Conservation (phyloP, 495 filamentous ascomycete genomes). For the Talaromyces ruber region DNA sequence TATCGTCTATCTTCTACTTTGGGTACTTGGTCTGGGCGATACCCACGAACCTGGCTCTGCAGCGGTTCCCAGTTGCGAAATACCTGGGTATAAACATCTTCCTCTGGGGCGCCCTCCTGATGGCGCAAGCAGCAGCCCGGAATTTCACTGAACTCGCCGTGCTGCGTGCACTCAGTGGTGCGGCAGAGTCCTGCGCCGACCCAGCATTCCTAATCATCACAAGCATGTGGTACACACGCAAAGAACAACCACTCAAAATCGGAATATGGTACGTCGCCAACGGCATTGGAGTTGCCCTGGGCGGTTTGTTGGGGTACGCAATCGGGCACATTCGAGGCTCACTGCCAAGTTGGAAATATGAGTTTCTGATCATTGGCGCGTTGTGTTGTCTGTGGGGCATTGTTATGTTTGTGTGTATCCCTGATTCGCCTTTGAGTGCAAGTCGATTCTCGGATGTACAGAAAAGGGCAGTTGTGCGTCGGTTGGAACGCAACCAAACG, state of each 20-base stretch:
- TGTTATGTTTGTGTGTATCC: conserved; percentile 47
- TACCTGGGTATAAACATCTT: conserved; percentile 42
- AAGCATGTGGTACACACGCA: conserved; percentile 43
- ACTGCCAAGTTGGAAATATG: conserved; percentile 43
- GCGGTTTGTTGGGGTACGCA: conserved; percentile 47
- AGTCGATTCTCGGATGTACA: conserved; percentile 40
- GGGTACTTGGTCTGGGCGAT: conserved; percentile 30
- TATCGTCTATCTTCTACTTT: conserved; percentile 33
- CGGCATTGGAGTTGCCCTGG: conserved; percentile 43
- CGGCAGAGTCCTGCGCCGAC: conserved; percentile 51
- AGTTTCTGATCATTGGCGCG: conserved; percentile 53
- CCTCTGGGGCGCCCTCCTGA: conserved; percentile 48
- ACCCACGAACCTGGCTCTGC: conserved; percentile 34
- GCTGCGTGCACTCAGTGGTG: conserved; percentile 48
- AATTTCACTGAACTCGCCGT: conserved; percentile 29
- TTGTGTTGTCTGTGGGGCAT: conserved; percentile 43
- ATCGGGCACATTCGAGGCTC: conserved; percentile 33
- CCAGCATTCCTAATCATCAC: conserved; percentile 40
- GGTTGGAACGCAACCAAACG: conserved; percentile 46
- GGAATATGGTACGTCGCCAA: conserved; percentile 48
- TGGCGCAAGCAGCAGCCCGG: conserved; percentile 39
- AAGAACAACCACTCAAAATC: conserved; percentile 39
- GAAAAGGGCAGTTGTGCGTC: conserved; percentile 47
- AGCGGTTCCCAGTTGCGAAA: conserved; percentile 39
- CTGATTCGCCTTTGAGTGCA: conserved; percentile 52